Percentiles rank a stretch among this genome's conserved stretches.
These are phyloP conservation scores for Castanopsis chinensis DNA, from an alignment of 306 rosid species.

Conservation along the genomic window DNA sequence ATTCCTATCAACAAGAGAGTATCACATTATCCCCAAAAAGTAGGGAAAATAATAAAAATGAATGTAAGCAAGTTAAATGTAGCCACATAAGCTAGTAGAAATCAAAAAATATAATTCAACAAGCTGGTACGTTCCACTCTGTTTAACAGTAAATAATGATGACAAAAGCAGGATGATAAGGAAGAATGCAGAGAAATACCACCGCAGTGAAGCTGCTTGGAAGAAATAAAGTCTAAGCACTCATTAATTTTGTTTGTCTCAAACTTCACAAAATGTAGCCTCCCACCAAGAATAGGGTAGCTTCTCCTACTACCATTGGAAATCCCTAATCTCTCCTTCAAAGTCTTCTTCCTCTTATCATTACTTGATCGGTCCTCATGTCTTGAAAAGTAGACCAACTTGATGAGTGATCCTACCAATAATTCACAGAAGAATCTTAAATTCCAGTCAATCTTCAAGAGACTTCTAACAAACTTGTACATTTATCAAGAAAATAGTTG, in stretches of 20 bases:
- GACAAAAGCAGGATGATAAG: not conserved
- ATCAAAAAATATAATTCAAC: not conserved
- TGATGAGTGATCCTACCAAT: slow-evolving; percentile 87
- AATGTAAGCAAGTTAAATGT: not conserved
- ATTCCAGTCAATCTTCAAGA: slow-evolving; percentile 20
- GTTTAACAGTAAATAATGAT: not conserved
- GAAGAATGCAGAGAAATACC: slow-evolving; percentile 40
- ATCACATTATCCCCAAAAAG: not conserved
- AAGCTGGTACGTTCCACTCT: not conserved
- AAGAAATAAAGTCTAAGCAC: slow-evolving; percentile 89
- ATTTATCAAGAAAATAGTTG: not conserved
- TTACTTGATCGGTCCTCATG: slow-evolving; percentile 62
- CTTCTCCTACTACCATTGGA: slow-evolving; percentile 78
- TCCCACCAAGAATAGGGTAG: slow-evolving; percentile 96
- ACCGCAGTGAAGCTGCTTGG: slow-evolving; percentile 91
- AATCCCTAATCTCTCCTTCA: slow-evolving; percentile 70
- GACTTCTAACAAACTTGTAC: not conserved
- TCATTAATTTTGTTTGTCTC: slow-evolving; percentile 89
- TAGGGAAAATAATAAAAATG: not conserved
- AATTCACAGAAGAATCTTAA: slow-evolving; percentile 12
- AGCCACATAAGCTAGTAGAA: slow-evolving; percentile 9
- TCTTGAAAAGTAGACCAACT: slow-evolving; percentile 96
- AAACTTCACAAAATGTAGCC: slow-evolving; percentile 98
- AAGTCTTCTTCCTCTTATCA: slow-evolving; percentile 70
- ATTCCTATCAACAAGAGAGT: slow-evolving; percentile 36